These are phyloP conservation scores for Botrytis porri DNA, from an alignment of 2,329 filamentous ascomycete species.

Conservation along the genomic window DNA sequence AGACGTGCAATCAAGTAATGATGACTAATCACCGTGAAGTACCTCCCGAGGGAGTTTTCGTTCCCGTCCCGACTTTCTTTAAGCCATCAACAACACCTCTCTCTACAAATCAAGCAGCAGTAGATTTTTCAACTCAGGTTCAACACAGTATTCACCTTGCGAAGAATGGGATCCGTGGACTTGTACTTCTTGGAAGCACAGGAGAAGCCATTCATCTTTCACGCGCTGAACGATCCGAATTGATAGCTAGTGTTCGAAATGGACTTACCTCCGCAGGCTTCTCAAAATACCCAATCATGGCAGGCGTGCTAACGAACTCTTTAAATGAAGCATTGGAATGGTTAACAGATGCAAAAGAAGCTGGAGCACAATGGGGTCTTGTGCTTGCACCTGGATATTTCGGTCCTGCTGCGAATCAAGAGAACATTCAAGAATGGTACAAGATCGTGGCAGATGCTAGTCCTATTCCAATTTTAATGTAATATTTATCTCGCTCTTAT, in stretches of 20 bases:
- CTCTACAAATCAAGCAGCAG: constrained; percentile 32
- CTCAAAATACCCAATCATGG: constrained; percentile 55
- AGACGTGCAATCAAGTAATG: background rate
- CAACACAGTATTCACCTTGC: constrained; percentile 57
- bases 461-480: constrained; percentile 60
- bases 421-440: constrained; percentile 58
- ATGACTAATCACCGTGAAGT: constrained; percentile 7
- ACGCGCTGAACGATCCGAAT: constrained; percentile 46
- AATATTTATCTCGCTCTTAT: constrained; percentile 29
- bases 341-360: constrained; percentile 46
- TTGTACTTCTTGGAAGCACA: constrained; percentile 60
- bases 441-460: constrained; percentile 55
- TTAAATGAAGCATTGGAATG: constrained; percentile 55
- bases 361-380: constrained; percentile 62
- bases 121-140: constrained; percentile 55
- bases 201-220: constrained; percentile 61
- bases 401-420: constrained; percentile 43
- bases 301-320: constrained; percentile 53
- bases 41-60: constrained; percentile 47
- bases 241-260: constrained; percentile 24
- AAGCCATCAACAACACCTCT: constrained; percentile 22
- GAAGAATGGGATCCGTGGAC: constrained; percentile 53
- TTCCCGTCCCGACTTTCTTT: constrained; percentile 60
- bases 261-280: constrained; percentile 53
- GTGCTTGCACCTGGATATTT: constrained; percentile 62